Conservation (phyloP, 2,329 filamentous ascomycete species). For the Simplicillium aogashimaense region DNA sequence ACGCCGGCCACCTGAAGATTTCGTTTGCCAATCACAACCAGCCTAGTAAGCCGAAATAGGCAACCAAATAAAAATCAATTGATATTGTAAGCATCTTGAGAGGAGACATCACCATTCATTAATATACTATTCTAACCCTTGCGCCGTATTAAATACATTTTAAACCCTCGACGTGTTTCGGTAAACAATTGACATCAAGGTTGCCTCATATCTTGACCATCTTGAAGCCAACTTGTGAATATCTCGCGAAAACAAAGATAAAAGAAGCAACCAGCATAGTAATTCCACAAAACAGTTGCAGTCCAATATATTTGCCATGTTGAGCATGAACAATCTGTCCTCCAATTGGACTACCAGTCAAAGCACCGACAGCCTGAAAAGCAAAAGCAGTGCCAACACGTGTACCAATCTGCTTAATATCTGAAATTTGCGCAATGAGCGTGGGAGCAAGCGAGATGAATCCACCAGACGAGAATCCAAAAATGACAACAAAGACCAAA, state of each 20-base stretch:
- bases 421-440: conserved; percentile 60
- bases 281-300: conserved; percentile 58
- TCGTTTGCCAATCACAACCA: too few species aligned
- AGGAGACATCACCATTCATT: too few species aligned
- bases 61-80: too few species aligned
- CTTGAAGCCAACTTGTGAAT: conserved; percentile 23
- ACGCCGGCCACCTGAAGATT: too few species aligned
- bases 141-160: too few species aligned
- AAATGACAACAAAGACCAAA: conserved; percentile 56
- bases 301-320: conserved; percentile 42
- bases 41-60: too few species aligned
- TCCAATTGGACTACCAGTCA: conserved; percentile 59
- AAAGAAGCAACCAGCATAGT: conserved; percentile 24
- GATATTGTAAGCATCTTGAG: too few species aligned
- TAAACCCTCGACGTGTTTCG: too few species aligned
- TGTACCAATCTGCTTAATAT: conserved; percentile 59
- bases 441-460: conserved; percentile 55
- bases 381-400: conserved; percentile 56
- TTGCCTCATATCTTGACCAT: conserved; percentile 19
- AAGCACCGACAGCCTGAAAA: conserved; percentile 50
- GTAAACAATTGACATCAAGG: too few species aligned
- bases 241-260: conserved; percentile 20
- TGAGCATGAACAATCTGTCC: conserved; percentile 47
- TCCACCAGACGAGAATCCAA: conserved; percentile 59
- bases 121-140: too few species aligned